Evolutionary conservation across 768 basidiomycete genomes (phyloP).

Genomic region (Infundibulicybe gibba): DNA sequence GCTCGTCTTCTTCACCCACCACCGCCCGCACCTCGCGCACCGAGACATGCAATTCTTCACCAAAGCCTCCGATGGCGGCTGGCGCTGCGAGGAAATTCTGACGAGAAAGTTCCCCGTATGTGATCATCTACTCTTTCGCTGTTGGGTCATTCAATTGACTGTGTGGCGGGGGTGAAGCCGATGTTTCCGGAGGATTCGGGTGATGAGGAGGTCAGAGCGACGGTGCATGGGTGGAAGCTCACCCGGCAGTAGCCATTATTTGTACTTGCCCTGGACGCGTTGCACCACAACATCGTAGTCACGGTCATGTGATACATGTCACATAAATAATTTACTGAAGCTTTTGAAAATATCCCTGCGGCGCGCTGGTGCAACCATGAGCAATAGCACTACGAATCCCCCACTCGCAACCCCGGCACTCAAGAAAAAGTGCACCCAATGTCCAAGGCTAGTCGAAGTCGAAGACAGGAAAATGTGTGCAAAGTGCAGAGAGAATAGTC

Average conservation of each 20-base stretch:
- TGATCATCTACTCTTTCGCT: neutral
- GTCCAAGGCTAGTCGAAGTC: no score
- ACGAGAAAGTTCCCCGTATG: slow-evolving; percentile 61
- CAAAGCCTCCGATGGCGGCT: slow-evolving; percentile 58
- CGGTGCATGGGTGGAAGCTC: neutral
- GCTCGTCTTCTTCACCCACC: slow-evolving; percentile 88
- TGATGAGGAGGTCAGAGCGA: neutral
- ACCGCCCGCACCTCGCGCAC: slow-evolving; percentile 79
- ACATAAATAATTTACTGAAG: no score
- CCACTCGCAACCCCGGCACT: no score
- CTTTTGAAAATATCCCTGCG: no score
- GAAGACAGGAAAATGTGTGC: no score
- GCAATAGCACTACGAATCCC: no score
- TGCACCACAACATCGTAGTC: no score
- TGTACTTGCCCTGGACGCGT: neutral
- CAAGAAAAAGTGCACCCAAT: no score
- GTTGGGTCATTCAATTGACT: no score
- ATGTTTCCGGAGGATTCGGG: neutral
- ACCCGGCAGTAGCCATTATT: neutral
- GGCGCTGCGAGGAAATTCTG: slow-evolving; percentile 71
- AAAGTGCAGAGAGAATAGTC: no score
- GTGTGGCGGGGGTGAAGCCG: neutral
- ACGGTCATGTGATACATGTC: no score
- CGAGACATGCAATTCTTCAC: slow-evolving; percentile 82
- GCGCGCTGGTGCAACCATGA: no score